Base-by-base conservation (phyloP, 495 filamentous ascomycete genomes). In the Aspergillus saccharolyticus region DNA sequence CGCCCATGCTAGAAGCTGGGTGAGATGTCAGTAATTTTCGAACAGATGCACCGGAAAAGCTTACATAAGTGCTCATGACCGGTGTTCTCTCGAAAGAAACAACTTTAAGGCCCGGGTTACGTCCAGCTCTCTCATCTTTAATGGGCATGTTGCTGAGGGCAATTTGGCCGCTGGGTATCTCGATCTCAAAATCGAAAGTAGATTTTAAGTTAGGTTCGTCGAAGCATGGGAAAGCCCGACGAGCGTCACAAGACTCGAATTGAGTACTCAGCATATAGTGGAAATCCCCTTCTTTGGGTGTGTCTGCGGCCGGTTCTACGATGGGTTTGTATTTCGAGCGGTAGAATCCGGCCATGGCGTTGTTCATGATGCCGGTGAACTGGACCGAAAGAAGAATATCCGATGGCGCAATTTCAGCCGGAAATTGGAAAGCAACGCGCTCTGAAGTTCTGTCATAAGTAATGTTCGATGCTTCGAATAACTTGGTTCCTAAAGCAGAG, bases 141-240 rank as follows among this genome's bases (percentile, higher is more conserved):
- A 86, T 83, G 2, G 91, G 90, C 90, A 97, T 96, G 72, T 98
- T 98, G 72, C 89, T 93, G 50, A 98, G 76, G 9, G 92, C 95
- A 19, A 87, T 85, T 67, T 91, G 86, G 60, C 89, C 88, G 17
- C 88, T 86, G 21, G 95, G 94, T 12, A 96, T 81, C 74, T 96
- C 91, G 50, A 98, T 88, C 63, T 87, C 79, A 55, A 98, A 88
- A 70, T 96, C 93, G 66, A 96, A 97, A 8, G 90, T 89, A 21
- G 94, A 90, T 74, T 98, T 98, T 51, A 97, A 79, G 65, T 95
- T 97, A 18, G 94, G 94, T 76, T 98, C 94, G 68, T 98, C 94
- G 64, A 97, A 97, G 77, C 94, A 97, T 45, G 94, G 94, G 71
- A 98, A 95, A 19, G 92, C 92, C 62, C 91, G 79, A 52, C 94